A percentile compares a stretch with the other conserved stretches of the same genome.
phyloP scores from a whole-genome alignment of 2,329 filamentous ascomycete genomes.

The Colletotrichum lupini region DNA sequence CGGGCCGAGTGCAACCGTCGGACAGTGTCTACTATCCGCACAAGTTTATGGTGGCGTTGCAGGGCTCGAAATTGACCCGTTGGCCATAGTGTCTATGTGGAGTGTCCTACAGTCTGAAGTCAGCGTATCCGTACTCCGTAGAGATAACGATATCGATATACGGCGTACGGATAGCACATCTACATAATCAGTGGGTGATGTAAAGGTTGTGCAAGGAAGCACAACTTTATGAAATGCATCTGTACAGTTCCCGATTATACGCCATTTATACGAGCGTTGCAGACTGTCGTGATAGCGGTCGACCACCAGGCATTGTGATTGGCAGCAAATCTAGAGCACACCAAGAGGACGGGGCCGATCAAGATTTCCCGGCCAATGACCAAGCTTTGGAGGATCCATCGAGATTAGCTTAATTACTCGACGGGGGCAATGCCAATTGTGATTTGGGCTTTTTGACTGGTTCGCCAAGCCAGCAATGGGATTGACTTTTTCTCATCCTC shows the following conservation, averaged over 20 bases:
- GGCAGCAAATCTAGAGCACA: not conserved
- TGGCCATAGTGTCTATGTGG: not conserved
- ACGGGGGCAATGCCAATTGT: conserved; percentile 18
- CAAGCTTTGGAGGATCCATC: conserved; percentile 31
- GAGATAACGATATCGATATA: not conserved
- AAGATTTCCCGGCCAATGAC: conserved; percentile 29
- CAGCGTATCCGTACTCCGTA: too few species aligned
- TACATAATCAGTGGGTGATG: not conserved
- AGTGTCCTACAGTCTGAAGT: too few species aligned
- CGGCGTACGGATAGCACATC: not conserved
- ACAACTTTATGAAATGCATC: conserved; percentile 19
- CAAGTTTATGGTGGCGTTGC: conserved; percentile 1
- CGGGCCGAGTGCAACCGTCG: conserved; percentile 10
- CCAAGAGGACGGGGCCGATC: not conserved
- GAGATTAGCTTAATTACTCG: conserved; percentile 30
- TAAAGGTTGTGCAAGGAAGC: not conserved
- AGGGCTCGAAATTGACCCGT: conserved; percentile 1
- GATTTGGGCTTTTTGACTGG: conserved; percentile 11
- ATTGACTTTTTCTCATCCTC: conserved; percentile 21
- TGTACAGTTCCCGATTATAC: conserved; percentile 4
- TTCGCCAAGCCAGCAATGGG: not conserved
- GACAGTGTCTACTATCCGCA: not conserved
- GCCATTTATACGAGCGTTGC: conserved; percentile 12
- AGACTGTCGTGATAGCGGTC: not conserved
- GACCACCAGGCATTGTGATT: conserved; percentile 11